phyloP scores from a whole-genome alignment of 352 stramenopile species.

The Saprolegnia diclina region DNA sequence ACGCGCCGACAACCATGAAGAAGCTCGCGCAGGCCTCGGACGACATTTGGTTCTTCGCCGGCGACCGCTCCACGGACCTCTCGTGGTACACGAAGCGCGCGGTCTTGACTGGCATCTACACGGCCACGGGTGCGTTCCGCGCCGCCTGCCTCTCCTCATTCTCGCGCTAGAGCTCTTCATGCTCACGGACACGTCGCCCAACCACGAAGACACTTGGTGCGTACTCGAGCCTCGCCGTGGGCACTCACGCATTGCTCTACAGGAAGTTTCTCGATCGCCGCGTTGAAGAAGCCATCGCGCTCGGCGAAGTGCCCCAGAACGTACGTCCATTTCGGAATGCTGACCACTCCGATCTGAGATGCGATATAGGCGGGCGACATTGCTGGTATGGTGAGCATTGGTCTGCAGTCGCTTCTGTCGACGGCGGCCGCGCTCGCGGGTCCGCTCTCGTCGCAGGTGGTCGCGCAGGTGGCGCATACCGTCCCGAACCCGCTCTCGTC shows the following conservation, averaged over 20 bases:
- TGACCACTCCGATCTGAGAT: not conserved
- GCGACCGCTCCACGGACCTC: conserved; percentile 75
- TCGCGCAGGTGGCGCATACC: conserved; percentile 49
- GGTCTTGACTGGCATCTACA: conserved; percentile 53
- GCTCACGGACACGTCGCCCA: conserved; percentile 69
- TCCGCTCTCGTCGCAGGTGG: conserved; percentile 54
- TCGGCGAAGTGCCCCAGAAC: conserved; percentile 73
- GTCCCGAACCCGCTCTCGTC: conserved; percentile 76
- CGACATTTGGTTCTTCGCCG: conserved; percentile 85
- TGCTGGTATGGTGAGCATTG: conserved; percentile 68
- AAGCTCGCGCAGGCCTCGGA: conserved; percentile 66
- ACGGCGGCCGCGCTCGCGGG: conserved; percentile 72
- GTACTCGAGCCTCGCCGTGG: not conserved
- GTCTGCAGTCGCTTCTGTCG: conserved; percentile 69
- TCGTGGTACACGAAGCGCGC: conserved; percentile 81
- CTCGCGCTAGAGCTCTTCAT: conserved; percentile 56
- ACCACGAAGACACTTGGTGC: conserved; percentile 69
- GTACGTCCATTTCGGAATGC: conserved; percentile 36
- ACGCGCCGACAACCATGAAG: conserved; percentile 62
- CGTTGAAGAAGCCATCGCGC: conserved; percentile 72
- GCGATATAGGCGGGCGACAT: conserved; percentile 66
- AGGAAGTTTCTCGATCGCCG: conserved; percentile 68
- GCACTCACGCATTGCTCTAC: not conserved
- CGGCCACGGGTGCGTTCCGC: conserved; percentile 38
- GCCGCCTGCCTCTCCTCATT: not conserved